Base-by-base conservation (phyloP, 106 monocot species). In the Dioscorea zingiberensis region DNA sequence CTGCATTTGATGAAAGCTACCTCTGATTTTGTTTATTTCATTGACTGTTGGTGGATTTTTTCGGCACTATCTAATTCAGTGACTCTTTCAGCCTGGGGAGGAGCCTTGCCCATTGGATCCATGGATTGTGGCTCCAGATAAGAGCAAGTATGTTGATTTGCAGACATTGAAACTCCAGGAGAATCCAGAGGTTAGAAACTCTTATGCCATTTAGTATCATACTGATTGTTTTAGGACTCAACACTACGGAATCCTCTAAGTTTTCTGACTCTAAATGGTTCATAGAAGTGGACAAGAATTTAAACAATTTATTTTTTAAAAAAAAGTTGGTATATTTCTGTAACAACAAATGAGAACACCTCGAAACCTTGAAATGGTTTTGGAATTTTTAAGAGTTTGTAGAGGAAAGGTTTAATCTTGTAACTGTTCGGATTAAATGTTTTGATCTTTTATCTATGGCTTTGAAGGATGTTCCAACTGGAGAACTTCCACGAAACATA, bases 91-190 rank as follows among this genome's bases (percentile, higher is more conserved):
- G 97, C 68, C 88, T 53, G 97, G 97, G 15, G 97, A 97, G 70
- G 97, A 97, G 62, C 74, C 85, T 55, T 97, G 97, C 58, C 97
- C 97, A 17, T 63, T 97, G 72, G 97, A 97, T 71, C 97, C 97
- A 24, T 97, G 91, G 91, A 73, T 97, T 55, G 85, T 88, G 45
- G 71, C 71, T 19, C 97, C 97, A 25, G 97, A 97, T 49, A 97
- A 92, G 69, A 86, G 97, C 83, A 97, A 91, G 71, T 97, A 92
- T 80, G 97, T 97, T 14, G 97, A 97, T 71, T 74, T 97, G 44
- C 97, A 97, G 65, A 97, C 97, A 6, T 68, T 97, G 29, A 97
- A 97, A 64, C 64, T 97, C 77, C 97, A 97, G 70, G 97, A 97
- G 72, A 97, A 97, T 68, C 97, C 97, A 29, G 97, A 97, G 91